Evolutionary conservation across 2,329 filamentous ascomycete genomes (phyloP), one percentile per base, ranked within the genome.

Genomic region (Calonectria naviculata): DNA sequence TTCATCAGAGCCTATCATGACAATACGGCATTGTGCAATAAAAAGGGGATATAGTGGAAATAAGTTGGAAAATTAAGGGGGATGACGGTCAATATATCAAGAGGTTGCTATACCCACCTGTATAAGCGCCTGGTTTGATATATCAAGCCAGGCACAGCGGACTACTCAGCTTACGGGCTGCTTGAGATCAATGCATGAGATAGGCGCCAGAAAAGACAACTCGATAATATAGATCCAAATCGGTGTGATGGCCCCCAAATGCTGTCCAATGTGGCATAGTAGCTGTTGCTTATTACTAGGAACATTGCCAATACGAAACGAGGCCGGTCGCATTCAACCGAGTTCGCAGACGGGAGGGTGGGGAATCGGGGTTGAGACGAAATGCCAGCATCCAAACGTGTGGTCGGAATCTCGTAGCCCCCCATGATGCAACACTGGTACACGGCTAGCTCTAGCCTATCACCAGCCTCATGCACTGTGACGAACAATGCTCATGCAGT

Each of bases 361-460:
- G 52, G 42, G 65, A 46, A 46, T 65, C 12, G 26, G 28, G 68
- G 61, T 62, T 61, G 66, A 60, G 61, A 66, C 66, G 66, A 68
- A 68, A 65, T 69, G 47, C 36, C 70, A 66, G 56, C 42, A 54
- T 46, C 38, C 38, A 26, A 31, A 31, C 44, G 67, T 72, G 70
- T 70, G 58, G 67, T 13, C 67, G 63, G 65, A 65, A 67, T 47
- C 26, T 31, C 58, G 38, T 21, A n/a, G n/a, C n/a, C 29, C 61
- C 61, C 66, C 31, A 58, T 38, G 65, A 68, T 71, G 60, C 60
- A 52, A 68, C 64, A 46, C 60, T 47, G 60, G 34, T 36, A 24
- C 58, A 46, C 12, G 34, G 54, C 44, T 41, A 24, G 24, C 24
- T 15, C 24, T 29, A 34, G 60, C 69, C 65, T 61, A 71, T 71